Evolutionary conservation across 1,284 basidiomycete species (phyloP).

Genomic region (Fomes fomentarius): DNA sequence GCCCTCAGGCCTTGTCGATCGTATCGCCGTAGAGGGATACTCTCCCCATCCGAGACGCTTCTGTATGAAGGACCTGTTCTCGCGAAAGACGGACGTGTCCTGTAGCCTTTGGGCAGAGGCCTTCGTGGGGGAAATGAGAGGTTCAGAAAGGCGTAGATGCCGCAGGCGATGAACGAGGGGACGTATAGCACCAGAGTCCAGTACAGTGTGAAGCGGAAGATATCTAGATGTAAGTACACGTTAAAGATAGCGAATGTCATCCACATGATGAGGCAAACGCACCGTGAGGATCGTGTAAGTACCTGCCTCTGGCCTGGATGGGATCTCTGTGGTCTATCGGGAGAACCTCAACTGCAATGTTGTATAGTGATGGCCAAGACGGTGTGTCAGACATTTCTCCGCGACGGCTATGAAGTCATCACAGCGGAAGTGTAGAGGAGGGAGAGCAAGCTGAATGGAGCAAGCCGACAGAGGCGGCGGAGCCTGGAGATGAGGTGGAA

Average conservation of each 20-base stretch:
- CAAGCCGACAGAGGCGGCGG: too few species aligned
- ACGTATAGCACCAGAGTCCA: conserved; percentile 82
- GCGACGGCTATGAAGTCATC: neutral
- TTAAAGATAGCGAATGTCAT: neutral
- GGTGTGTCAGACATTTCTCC: conserved; percentile 29
- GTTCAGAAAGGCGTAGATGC: conserved; percentile 73
- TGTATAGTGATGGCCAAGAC: conserved; percentile 52
- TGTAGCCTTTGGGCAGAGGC: conserved; percentile 12
- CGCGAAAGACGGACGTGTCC: conserved; percentile 11
- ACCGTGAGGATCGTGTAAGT: conserved; percentile 38
- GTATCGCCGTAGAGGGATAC: conserved; percentile 22
- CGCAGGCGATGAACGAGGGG: conserved; percentile 71
- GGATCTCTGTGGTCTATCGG: conserved; percentile 43
- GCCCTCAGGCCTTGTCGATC: conserved; percentile 3
- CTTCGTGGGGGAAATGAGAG: conserved; percentile 54
- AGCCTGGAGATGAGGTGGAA: too few species aligned
- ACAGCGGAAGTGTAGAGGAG: too few species aligned
- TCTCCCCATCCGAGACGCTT: conserved; percentile 13
- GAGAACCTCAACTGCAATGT: conserved; percentile 43
- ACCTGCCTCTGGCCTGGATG: conserved; percentile 34
- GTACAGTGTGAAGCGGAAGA: conserved; percentile 84
- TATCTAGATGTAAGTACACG: conserved; percentile 49
- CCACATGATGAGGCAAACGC: conserved; percentile 9
- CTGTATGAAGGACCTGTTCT: conserved; percentile 20
- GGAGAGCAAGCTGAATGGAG: too few species aligned